Percentiles rank a stretch among this genome's conserved stretches.
Evolutionary conservation across 2,329 filamentous ascomycete species (phyloP).

Genomic region (Colletotrichum brevisporum): DNA sequence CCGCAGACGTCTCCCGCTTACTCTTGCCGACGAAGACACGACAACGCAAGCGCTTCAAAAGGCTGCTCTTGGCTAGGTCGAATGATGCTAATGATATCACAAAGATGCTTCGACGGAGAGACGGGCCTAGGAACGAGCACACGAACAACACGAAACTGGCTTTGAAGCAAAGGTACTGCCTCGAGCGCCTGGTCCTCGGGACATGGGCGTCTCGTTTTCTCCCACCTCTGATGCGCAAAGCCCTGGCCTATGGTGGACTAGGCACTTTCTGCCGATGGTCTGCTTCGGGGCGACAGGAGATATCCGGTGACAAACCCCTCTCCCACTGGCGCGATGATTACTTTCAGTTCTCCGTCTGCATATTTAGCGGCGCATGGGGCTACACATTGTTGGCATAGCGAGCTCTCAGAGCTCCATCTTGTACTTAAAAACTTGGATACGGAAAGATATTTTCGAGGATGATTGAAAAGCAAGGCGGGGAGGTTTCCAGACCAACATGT

Average conservation of each 20-base stretch:
- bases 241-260: background rate
- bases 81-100: conserved; percentile 1
- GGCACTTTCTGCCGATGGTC: background rate
- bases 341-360: background rate
- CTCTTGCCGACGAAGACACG: background rate
- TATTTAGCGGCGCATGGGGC: background rate
- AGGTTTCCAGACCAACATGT: background rate
- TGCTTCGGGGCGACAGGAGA: background rate
- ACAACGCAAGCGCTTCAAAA: background rate
- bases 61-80: background rate
- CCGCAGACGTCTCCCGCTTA: background rate
- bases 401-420: conserved; percentile 5
- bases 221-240: too few relatives aligned
- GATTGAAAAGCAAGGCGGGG: conserved; percentile 1
- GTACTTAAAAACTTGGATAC: conserved; percentile 37
- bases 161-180: background rate
- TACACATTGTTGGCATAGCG: conserved; percentile 5
- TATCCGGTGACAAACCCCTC: background rate
- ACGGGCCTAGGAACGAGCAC: background rate
- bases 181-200: background rate
- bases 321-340: background rate
- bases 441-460: background rate
- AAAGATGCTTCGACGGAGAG: conserved; percentile 8
- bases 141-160: background rate
- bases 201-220: too few relatives aligned